These are phyloP conservation scores for Irpex sp. DNA, from an alignment of 1,284 basidiomycete species.

Conservation along the genomic window DNA sequence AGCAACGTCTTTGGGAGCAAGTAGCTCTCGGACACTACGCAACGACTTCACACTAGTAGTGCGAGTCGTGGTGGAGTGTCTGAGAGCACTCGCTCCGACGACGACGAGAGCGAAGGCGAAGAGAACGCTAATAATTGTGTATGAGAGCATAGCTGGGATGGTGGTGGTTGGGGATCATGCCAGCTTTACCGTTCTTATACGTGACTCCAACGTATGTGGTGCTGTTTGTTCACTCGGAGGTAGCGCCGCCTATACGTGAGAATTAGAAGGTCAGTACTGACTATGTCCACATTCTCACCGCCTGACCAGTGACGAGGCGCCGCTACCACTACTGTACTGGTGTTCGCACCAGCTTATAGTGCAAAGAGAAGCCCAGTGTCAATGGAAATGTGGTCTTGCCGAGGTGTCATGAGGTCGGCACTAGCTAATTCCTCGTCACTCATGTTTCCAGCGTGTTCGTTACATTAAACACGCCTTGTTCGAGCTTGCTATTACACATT, in stretches of 20 bases:
- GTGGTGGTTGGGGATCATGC: neutral
- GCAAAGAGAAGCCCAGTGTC: no score
- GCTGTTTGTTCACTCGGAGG: neutral
- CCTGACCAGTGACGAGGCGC: no score
- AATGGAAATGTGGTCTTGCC: no score
- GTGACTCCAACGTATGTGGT: neutral
- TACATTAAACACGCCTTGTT: neutral
- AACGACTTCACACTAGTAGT: neutral
- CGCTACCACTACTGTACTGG: no score
- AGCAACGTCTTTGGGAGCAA: neutral
- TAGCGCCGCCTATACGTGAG: neutral
- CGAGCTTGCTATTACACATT: neutral
- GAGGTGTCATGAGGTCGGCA: no score
- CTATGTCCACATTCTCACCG: neutral
- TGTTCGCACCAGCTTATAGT: no score
- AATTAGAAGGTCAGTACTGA: neutral
- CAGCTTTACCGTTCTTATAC: neutral
- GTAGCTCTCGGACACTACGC: constrained; percentile 7
- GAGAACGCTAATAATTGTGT: neutral
- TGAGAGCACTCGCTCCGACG: neutral
- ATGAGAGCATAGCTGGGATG: neutral
- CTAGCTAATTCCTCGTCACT: no score
- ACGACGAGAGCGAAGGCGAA: neutral
- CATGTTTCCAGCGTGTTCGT: no score
- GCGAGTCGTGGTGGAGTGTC: neutral